Conservation (phyloP, 108 stramenopile species). For the Skeletonema menzelii region DNA sequence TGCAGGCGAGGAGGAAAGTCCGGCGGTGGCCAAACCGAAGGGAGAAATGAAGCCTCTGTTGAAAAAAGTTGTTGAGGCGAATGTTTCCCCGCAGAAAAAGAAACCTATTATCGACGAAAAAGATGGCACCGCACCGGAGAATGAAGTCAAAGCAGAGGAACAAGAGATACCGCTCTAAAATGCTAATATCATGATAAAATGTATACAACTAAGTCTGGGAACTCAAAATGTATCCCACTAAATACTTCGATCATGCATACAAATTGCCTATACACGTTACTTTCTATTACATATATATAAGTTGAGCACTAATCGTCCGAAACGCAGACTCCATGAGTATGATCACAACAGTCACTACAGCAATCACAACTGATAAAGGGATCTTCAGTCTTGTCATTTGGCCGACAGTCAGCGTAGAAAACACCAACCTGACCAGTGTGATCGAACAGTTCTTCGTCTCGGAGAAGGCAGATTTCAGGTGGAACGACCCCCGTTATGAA, state of each 20-base stretch:
- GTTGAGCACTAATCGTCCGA: constrained; percentile 17
- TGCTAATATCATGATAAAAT: background rate
- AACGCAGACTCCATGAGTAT: constrained; percentile 34
- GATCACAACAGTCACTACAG: constrained; percentile 45
- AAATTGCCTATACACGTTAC: background rate
- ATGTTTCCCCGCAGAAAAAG: constrained; percentile 30
- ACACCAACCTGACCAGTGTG: constrained; percentile 11
- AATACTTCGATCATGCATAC: background rate
- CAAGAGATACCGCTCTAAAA: background rate
- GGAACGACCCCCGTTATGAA: constrained; percentile 27
- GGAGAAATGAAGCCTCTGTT: constrained; percentile 34
- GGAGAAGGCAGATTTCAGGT: constrained; percentile 26
- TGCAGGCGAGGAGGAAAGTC: background rate
- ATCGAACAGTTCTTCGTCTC: constrained; percentile 24
- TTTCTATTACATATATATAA: background rate
- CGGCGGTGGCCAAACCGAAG: constrained; percentile 6
- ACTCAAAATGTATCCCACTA: background rate
- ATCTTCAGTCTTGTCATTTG: constrained; percentile 36
- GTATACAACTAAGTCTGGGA: background rate
- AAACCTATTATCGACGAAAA: constrained; percentile 8
- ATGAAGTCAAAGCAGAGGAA: constrained; percentile 2
- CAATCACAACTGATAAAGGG: constrained; percentile 31
- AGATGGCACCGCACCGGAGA: background rate
- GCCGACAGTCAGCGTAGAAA: constrained; percentile 43
- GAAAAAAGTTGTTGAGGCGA: constrained; percentile 40